A percentile compares a stretch with the other conserved stretches of the same genome.
These are phyloP conservation scores for Orbilia javanica DNA, from an alignment of 2,329 filamentous ascomycete species.

Conservation along the genomic window DNA sequence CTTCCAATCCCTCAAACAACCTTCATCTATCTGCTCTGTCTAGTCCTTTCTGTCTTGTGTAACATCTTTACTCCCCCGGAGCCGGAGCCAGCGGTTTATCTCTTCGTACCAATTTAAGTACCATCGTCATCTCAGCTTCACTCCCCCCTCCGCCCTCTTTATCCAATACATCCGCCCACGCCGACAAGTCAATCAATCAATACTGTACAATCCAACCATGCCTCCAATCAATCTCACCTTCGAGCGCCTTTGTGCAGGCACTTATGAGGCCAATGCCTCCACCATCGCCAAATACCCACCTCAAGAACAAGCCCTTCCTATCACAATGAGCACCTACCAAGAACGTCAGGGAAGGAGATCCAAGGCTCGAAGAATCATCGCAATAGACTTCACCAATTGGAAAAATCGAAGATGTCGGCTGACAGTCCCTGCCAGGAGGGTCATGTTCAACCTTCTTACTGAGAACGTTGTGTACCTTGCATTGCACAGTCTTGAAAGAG, in stretches of 20 bases:
- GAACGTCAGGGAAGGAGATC: background rate
- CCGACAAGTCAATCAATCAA: background rate
- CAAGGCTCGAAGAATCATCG: background rate
- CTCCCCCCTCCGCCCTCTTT: background rate
- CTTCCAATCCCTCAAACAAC: background rate
- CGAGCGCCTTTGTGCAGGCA: slow-evolving; percentile 14
- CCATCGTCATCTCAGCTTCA: background rate
- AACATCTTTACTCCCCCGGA: background rate
- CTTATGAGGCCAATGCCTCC: slow-evolving; percentile 24
- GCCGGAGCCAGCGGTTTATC: background rate
- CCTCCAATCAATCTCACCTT: background rate
- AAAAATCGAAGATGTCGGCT: slow-evolving; percentile 3
- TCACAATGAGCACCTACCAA: background rate
- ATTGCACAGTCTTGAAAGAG: background rate
- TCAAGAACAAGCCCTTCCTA: background rate
- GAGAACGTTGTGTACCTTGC: slow-evolving; percentile 22
- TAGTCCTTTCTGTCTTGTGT: background rate
- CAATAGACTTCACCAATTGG: slow-evolving; percentile 40
- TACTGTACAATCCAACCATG: background rate
- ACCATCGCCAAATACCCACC: background rate
- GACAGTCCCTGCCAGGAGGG: slow-evolving; percentile 1
- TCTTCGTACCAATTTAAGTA: background rate
- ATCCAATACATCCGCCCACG: background rate
- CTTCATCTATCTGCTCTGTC: background rate
- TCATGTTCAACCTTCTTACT: slow-evolving; percentile 16